Base-by-base conservation (phyloP, 2,329 filamentous ascomycete genomes). In the Sclerotinia trifoliorum region DNA sequence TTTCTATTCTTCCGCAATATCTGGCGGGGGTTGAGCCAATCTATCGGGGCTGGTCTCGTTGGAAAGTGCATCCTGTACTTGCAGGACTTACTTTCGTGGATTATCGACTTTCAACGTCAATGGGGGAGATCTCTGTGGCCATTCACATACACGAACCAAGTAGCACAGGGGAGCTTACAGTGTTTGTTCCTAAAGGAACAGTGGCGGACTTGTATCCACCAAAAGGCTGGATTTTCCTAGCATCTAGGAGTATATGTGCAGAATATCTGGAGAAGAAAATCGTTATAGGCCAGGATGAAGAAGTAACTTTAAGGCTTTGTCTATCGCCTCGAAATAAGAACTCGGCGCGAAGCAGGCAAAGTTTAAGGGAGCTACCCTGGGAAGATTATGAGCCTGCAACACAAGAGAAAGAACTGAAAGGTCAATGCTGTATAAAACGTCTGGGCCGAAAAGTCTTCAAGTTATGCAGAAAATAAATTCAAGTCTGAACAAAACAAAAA, bases 1-100 rank as follows among this genome's bases (percentile, higher is more conserved):
- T 71, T 17, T 73, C 62, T 62, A 60, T 74, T 21, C 69, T 73
- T 24, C 73, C 73, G 7, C 69, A 66, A 63, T 74, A 73, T 55
- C 56, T 74, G 7, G 72, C 63, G 35, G 73, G 71, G 11, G 39
- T 74, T 44, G 58, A 66, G 39, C 71, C 72, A 32, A 46, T 71
- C 3, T 71, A 71, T 39, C 58, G 68, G 3, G 73, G 71, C 3
- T 74, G 71, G 72, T 58, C 46, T 44, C 44, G 64, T 5, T 73
- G 65, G 52, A 65, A 55, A 46, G 69, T 74, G 42, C 67, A 70
- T 44, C 71, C 73, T n/a, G 69, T 74, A 8, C 56, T 74, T 21
- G 71, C 69, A 21, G 71, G 71, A 1, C 44, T 73, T 15, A 51
- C 68, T 15, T 57, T 29, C 44, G 68, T 74, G 5, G 64, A 71